Evolutionary conservation across 2,329 filamentous ascomycete genomes (phyloP).

Genomic region (Corynespora cassiicola): DNA sequence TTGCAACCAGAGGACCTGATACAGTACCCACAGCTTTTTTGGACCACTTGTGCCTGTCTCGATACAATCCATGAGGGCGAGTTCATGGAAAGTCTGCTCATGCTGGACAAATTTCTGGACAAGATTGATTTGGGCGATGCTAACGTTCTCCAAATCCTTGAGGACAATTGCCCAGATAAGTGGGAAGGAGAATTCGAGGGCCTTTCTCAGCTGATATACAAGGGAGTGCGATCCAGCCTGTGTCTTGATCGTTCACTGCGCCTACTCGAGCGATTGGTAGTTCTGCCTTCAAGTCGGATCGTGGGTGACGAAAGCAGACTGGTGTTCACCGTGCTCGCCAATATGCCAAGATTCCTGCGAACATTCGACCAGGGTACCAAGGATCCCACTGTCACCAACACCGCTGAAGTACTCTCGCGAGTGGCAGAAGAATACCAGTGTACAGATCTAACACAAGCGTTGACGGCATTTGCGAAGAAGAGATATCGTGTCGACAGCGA

Average conservation of each 20-base stretch:
- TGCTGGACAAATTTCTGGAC: conserved; percentile 85
- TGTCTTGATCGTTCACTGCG: conserved; percentile 80
- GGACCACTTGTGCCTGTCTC: conserved; percentile 95
- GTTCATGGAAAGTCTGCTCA: conserved; percentile 87
- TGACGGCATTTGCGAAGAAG: conserved; percentile 73
- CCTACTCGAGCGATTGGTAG: conserved; percentile 78
- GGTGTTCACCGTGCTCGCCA: conserved; percentile 88
- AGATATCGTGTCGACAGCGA: conserved; percentile 74
- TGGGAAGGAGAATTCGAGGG: conserved; percentile 94
- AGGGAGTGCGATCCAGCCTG: conserved; percentile 85
- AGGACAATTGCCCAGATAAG: conserved; percentile 79
- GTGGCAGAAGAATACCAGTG: conserved; percentile 77
- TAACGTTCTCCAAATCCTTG: conserved; percentile 71
- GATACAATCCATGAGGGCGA: conserved; percentile 97
- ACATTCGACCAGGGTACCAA: conserved; percentile 72
- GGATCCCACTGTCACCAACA: conserved; percentile 57
- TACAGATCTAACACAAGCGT: conserved; percentile 69
- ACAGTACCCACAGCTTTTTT: conserved; percentile 94
- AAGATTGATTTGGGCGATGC: conserved; percentile 82
- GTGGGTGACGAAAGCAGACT: conserved; percentile 83
- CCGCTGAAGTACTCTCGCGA: conserved; percentile 72
- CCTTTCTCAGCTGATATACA: conserved; percentile 84
- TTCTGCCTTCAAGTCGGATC: conserved; percentile 78
- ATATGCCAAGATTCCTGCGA: conserved; percentile 83
- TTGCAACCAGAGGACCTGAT: conserved; percentile 80